Base-by-base conservation (phyloP, 768 basidiomycete species). In the Lyophyllum decastes region DNA sequence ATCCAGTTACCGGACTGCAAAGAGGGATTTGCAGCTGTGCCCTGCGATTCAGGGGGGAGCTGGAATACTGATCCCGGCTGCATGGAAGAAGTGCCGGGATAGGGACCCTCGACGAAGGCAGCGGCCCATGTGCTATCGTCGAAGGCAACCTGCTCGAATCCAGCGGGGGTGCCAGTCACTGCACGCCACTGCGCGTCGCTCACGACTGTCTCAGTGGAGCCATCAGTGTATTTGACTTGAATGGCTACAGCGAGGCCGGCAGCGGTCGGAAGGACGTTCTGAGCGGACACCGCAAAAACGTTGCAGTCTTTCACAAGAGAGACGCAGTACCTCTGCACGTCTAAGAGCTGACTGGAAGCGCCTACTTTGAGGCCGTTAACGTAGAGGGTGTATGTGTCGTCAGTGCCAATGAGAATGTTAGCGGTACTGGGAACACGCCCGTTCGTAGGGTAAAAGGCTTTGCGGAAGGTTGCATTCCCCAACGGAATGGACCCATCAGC, bases 231-330 rank as follows among this genome's bases (percentile, higher is more conserved):
- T 4, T 55, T 60, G 44, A 71, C 55, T 24, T 64, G 54, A 27
- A 71, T 65, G 35, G 63, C 57, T 4, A 65, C 68, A n/a, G 69
- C 55, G 16, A 70, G 44, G 1, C 65, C 65, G 22, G 69, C 68
- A 14, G 44, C 53, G 11, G 41, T 47, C 9, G 54, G 44, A 1
- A 50, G 14, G 14, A 22, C 50, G 26, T 70, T 69, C 14, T 56
- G 58, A 17, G 41, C 70, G 8, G 57, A 58, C 16, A 71, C 62
- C 2, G 70, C 66, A 45, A 70, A 63, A 27, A 67, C 62, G 49
- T 69, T 70, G 58, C 59, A 59, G 10, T 57, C 56, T 2, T 59
- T 43, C 1, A 33, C 50, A 33, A 69, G 54, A n/a, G 60, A 22
- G 7, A 67, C 65, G 22, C 62, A 65, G 57, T 62, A 70, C 10